Evolutionary conservation across 73 alveolate species (phyloP).

Genomic region (Paramecium pentaurelia): DNA sequence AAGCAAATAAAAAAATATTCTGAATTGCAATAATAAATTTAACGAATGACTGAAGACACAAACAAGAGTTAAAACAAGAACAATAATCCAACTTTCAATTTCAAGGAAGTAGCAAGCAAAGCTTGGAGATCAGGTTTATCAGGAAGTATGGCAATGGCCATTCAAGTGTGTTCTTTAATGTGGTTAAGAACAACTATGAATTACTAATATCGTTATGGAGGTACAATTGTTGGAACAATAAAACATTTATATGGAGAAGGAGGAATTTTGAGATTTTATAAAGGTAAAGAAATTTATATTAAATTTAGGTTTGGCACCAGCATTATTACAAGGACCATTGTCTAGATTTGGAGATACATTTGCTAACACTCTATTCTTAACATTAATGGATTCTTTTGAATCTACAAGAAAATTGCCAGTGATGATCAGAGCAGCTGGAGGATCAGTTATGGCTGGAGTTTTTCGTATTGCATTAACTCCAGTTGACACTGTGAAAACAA

Average conservation of each 20-base stretch:
- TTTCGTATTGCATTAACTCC: conserved; percentile 67
- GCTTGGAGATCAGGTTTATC: conserved; percentile 69
- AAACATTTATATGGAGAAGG: conserved; percentile 68
- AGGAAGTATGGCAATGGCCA: conserved; percentile 76
- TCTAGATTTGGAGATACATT: conserved; percentile 79
- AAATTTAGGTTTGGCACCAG: conserved; percentile 61
- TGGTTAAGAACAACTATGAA: conserved; percentile 82
- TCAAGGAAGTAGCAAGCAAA: conserved; percentile 37
- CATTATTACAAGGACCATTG: conserved; percentile 72
- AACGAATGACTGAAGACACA: not conserved
- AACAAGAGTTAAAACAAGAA: not conserved
- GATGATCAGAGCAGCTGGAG: conserved; percentile 71
- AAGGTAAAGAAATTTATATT: conserved; percentile 45
- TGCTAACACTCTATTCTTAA: conserved; percentile 67
- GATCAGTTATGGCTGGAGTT: conserved; percentile 69
- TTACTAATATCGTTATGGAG: conserved; percentile 77
- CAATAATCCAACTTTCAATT: not conserved
- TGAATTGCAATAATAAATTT: not conserved
- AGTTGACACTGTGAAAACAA: conserved; percentile 74
- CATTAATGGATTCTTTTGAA: conserved; percentile 53
- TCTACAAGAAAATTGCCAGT: conserved; percentile 66
- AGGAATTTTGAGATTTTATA: conserved; percentile 73
- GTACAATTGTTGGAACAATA: conserved; percentile 63
- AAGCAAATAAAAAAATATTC: not conserved
- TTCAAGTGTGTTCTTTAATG: conserved; percentile 73